phyloP scores from a whole-genome alignment of 441 rosid species.

The Geranium incanum region DNA sequence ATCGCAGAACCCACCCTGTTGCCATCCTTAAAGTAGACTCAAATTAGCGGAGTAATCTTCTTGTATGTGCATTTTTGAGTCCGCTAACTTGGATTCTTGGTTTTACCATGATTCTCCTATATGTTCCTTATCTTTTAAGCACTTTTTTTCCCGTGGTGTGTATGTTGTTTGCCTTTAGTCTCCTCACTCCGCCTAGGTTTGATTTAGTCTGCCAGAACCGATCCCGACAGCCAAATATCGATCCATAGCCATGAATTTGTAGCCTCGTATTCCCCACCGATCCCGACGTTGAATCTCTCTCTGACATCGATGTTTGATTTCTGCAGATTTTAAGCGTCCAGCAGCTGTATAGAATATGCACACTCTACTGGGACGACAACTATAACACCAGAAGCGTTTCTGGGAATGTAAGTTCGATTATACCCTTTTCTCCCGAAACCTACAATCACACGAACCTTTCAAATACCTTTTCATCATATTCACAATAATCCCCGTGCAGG shows the following conservation, averaged over 20 bases:
- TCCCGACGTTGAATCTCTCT: background rate
- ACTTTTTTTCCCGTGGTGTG: background rate
- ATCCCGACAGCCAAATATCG: background rate
- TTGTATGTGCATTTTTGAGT: background rate
- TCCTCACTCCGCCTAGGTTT: background rate
- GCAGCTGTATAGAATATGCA: conserved; percentile 92
- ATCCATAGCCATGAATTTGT: background rate
- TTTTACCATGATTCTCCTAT: no score
- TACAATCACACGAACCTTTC: background rate
- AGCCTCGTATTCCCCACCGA: background rate
- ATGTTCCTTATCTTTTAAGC: background rate
- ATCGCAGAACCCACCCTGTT: no score
- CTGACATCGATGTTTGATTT: conserved; percentile 22
- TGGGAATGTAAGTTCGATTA: conserved; percentile 50
- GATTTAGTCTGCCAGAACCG: background rate
- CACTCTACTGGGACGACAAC: conserved; percentile 94
- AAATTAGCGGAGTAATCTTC: background rate
- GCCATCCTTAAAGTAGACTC: background rate
- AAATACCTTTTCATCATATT: background rate
- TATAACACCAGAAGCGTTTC: conserved; percentile 96
- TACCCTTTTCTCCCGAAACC: background rate
- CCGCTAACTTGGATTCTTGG: background rate
- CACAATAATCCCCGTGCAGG: conserved; percentile 34
- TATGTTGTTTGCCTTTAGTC: background rate
- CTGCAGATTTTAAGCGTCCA: conserved; percentile 91